phyloP scores from a whole-genome alignment of 331 rosid genomes.

The Dryas integrifolia region DNA sequence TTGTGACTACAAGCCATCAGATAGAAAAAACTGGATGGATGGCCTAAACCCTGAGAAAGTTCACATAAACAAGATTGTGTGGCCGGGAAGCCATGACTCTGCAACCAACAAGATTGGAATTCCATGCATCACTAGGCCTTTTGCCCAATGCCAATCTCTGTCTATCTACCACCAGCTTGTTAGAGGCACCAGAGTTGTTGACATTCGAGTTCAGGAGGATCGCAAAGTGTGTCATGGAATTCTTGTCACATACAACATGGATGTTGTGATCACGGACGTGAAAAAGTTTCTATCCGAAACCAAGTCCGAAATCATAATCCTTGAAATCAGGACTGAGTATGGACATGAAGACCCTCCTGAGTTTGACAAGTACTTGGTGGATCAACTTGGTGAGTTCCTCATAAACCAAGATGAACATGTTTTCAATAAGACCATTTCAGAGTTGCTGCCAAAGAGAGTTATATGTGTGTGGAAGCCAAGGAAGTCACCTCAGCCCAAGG shows the following conservation, averaged over 20 bases:
- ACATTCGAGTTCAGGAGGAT: conserved; percentile 65
- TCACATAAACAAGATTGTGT: conserved; percentile 53
- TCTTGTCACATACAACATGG: conserved; percentile 58
- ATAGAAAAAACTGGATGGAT: conserved; percentile 77
- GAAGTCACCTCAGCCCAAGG: conserved; percentile 54
- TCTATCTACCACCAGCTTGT: conserved; percentile 70
- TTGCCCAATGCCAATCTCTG: conserved; percentile 79
- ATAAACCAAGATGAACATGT: conserved; percentile 66
- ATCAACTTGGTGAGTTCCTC: conserved; percentile 55
- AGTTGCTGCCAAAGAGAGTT: conserved; percentile 63
- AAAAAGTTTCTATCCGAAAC: conserved; percentile 67
- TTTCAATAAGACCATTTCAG: conserved; percentile 53
- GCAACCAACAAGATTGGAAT: conserved; percentile 78
- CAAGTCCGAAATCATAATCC: conserved; percentile 56
- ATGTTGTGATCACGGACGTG: conserved; percentile 52
- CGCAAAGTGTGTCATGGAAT: conserved; percentile 76
- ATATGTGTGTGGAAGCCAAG: conserved; percentile 89
- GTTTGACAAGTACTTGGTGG: conserved; percentile 61
- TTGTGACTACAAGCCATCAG: conserved; percentile 51
- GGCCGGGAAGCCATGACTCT: conserved; percentile 96
- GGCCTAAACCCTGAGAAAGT: conserved; percentile 47
- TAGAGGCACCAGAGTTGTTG: conserved; percentile 53
- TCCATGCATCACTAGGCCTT: conserved; percentile 70
- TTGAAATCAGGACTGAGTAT: conserved; percentile 75
- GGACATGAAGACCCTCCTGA: conserved; percentile 79